A percentile compares a stretch with the other conserved stretches of the same genome.
These are phyloP conservation scores for Vigna trinervia DNA, from an alignment of 306 rosid genomes.

Conservation along the genomic window DNA sequence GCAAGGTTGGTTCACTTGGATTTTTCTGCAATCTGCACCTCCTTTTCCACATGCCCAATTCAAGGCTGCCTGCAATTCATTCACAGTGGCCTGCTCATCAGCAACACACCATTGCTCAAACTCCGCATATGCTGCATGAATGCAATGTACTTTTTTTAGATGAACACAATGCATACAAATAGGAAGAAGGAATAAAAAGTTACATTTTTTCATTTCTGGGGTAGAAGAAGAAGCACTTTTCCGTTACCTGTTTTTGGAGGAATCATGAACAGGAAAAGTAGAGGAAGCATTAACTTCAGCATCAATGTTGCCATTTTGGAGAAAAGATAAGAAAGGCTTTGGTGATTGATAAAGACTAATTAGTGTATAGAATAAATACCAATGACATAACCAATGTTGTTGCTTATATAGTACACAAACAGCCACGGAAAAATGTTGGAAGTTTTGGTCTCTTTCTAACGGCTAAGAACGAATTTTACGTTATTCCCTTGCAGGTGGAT, in stretches of 20 bases:
- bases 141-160: neutral
- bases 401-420: slow-evolving; percentile 12
- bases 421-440: slow-evolving; percentile 6
- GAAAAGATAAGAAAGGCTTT: slow-evolving; percentile 40
- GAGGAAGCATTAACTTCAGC: slow-evolving; percentile 48
- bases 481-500: slow-evolving; percentile 44
- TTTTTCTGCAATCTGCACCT: slow-evolving; percentile 77
- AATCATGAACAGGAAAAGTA: slow-evolving; percentile 58
- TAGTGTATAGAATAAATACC: slow-evolving; percentile 15
- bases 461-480: slow-evolving; percentile 30
- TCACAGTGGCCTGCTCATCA: slow-evolving; percentile 71
- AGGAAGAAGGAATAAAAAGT: neutral
- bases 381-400: neutral
- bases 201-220: neutral
- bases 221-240: neutral
- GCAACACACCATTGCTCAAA: slow-evolving; percentile 83
- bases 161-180: neutral
- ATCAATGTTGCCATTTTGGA: slow-evolving; percentile 52
- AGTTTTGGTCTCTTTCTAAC: slow-evolving; percentile 31
- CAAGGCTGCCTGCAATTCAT: slow-evolving; percentile 71
- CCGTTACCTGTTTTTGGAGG: slow-evolving; percentile 60
- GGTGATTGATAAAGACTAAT: slow-evolving; percentile 39
- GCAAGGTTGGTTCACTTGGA: slow-evolving; percentile 70
- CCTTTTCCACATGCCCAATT: slow-evolving; percentile 87
- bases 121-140: slow-evolving; percentile 52